Base-by-base conservation (phyloP, 106 monocot genomes). In the Allium fistulosum region DNA sequence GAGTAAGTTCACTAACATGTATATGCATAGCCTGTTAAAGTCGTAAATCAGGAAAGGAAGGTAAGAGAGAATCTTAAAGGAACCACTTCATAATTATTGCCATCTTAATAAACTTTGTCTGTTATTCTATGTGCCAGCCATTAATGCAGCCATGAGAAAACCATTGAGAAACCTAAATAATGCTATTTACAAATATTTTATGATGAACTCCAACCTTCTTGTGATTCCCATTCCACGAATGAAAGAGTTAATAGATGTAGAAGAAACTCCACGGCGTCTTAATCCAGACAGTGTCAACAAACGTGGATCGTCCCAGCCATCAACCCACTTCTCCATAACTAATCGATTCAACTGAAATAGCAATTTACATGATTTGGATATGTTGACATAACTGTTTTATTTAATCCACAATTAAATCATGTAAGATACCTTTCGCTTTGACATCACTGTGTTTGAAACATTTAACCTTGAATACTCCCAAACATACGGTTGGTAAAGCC, bases 381-480 rank as follows among this genome's bases (percentile, higher is more conserved):
- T 65, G 52, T 50, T 14, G 0, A 74, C 16, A 57, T n/a, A 26
- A 9, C 6, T 55, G 6, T 55, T 15, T 4, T 55, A 2, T 12
- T 55, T 55, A 15, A 49, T 62, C 13, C 11, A 17, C 28, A 48
- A 22, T 22, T 10, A 45, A 10, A 28, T n/a, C 3, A 59, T 14
- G 10, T 49, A 73, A 61, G 6, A 17, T 65, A 99, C 97, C 92
- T 99, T 99, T 46, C 97, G 84, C 76, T 99, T 99, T 46, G 97
- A 99, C 97, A 99, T 84, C 57, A 99, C 87, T 37, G 84, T 92
- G 64, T 99, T 99, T 27, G 92, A 90, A 57, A 99, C 83, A 61
- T 99, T 99, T 56, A 99, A 75, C 45, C 97, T 82, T 55, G 97
- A 99, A 73, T 99, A 99, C 59, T 99, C 97, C 97, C 97, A 99